phyloP scores from a whole-genome alignment of 2,329 filamentous ascomycete genomes.

The Paraphaeosphaeria minitans region DNA sequence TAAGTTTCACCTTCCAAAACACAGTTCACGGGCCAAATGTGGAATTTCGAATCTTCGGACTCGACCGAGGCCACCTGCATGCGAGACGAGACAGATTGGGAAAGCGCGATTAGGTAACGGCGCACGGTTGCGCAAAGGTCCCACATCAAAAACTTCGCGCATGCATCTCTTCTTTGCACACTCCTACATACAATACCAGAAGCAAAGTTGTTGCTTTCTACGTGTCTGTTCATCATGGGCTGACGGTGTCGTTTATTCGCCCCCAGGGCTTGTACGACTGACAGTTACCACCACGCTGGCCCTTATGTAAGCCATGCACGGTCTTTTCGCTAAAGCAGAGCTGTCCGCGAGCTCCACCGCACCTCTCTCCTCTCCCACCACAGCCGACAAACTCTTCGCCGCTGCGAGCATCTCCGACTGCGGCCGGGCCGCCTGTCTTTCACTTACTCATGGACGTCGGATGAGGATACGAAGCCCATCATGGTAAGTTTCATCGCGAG shows the following conservation, averaged over 20 bases:
- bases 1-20: conserved; percentile 1
- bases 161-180: not conserved
- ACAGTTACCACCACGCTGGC: not conserved
- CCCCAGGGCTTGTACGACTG: not conserved
- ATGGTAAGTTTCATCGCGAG: conserved; percentile 36
- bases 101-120: not conserved
- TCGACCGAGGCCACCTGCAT: not conserved
- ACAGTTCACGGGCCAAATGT: not conserved
- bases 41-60: not conserved
- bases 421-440: conserved; percentile 35
- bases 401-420: conserved; percentile 33
- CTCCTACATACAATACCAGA: not conserved
- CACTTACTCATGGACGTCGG: conserved; percentile 43
- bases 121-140: not conserved
- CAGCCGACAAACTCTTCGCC: conserved; percentile 38
- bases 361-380: conserved; percentile 26
- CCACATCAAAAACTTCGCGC: conserved; percentile 9
- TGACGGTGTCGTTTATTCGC: not conserved
- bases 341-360: conserved; percentile 23
- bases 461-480: conserved; percentile 39
- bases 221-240: not conserved
- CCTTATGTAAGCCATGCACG: conserved; percentile 11
- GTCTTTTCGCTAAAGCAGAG: conserved; percentile 27
- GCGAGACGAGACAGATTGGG: conserved; percentile 4
- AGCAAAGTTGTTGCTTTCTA: not conserved